These are phyloP conservation scores for Arbutus unedo DNA, from an alignment of 148 eudicot species.

Conservation along the genomic window DNA sequence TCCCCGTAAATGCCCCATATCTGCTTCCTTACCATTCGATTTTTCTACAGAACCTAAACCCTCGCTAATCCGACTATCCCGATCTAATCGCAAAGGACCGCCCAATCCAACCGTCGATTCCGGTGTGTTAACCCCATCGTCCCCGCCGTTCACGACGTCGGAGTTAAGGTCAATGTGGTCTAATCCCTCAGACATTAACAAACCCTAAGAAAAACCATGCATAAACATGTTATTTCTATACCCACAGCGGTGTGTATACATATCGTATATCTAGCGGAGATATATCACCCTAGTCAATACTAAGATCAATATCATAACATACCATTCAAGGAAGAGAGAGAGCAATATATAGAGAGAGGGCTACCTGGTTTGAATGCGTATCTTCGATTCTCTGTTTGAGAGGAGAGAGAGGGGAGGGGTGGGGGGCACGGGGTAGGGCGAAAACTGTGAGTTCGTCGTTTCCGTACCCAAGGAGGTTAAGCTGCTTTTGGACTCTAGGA, in stretches of 20 bases:
- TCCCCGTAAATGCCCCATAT: background rate
- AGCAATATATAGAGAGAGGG: background rate
- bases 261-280: background rate
- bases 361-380: slow-evolving; percentile 14
- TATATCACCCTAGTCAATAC: background rate
- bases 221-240: background rate
- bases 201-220: slow-evolving; percentile 18
- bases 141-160: slow-evolving; percentile 15
- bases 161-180: slow-evolving; percentile 18
- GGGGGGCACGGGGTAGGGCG: background rate
- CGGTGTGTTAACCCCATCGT: slow-evolving; percentile 4
- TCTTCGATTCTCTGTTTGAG: background rate
- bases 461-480: background rate
- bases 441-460: background rate
- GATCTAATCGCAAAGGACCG: background rate
- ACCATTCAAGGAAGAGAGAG: background rate
- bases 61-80: background rate
- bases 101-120: background rate
- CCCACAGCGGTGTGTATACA: background rate
- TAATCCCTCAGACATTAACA: slow-evolving; percentile 13
- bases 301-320: background rate
- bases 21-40: background rate
- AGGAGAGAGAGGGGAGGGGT: slow-evolving; percentile 1
- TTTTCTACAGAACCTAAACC: background rate
- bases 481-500: background rate